Evolutionary conservation across 805 yeast species (phyloP).

Genomic region (Saccharomycopsis sp.): DNA sequence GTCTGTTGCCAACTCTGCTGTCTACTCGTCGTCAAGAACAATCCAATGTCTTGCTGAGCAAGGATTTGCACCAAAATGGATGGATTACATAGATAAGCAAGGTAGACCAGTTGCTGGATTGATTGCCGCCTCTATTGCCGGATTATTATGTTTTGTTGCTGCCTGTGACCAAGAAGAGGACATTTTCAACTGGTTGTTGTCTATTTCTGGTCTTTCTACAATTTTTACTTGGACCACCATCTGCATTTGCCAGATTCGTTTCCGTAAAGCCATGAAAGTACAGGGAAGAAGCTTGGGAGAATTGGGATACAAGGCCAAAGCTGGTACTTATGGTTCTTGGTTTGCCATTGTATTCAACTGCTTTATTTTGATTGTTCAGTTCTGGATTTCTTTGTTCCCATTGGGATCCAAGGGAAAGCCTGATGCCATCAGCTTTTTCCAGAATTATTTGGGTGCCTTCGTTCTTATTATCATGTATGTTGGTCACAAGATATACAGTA

Average conservation of each 20-base stretch:
- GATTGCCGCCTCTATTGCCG: slow-evolving; percentile 44
- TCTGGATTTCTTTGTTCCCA: slow-evolving; percentile 63
- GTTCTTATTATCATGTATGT: slow-evolving; percentile 40
- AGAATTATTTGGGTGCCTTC: slow-evolving; percentile 44
- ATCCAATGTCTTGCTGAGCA: slow-evolving; percentile 50
- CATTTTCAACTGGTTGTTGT: slow-evolving; percentile 59
- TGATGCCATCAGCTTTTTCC: slow-evolving; percentile 39
- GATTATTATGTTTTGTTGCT: slow-evolving; percentile 61
- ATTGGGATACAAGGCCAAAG: slow-evolving; percentile 46
- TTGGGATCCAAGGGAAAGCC: slow-evolving; percentile 38
- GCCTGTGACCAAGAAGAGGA: slow-evolving; percentile 50
- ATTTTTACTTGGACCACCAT: slow-evolving; percentile 58
- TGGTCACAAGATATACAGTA: slow-evolving; percentile 42
- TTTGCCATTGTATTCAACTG: slow-evolving; percentile 44
- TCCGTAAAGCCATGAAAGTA: slow-evolving; percentile 49
- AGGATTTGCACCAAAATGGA: slow-evolving; percentile 50
- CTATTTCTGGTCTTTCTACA: slow-evolving; percentile 57
- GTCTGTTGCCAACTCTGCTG: slow-evolving; percentile 54
- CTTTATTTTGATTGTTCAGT: slow-evolving; percentile 50
- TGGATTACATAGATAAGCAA: slow-evolving; percentile 47
- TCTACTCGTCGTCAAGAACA: slow-evolving; percentile 42
- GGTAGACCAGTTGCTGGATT: slow-evolving; percentile 60
- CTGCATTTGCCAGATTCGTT: slow-evolving; percentile 50
- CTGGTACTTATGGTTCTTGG: slow-evolving; percentile 50
- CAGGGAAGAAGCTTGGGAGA: slow-evolving; percentile 49